phyloP scores from a whole-genome alignment of 345 rosid species.

The Hypericum androsaemum region DNA sequence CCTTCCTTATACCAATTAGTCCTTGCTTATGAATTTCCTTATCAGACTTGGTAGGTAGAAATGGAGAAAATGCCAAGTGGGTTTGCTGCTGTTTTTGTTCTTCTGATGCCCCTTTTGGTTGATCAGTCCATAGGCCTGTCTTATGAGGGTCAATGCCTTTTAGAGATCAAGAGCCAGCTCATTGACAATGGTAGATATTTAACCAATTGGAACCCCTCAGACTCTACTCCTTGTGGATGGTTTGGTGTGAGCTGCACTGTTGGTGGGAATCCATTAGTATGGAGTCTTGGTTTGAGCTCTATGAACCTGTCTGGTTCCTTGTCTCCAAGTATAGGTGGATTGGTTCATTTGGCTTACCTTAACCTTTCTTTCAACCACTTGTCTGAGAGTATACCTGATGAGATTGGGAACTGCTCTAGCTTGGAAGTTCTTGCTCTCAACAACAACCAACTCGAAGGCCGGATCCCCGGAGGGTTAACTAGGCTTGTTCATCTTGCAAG shows the following conservation, averaged over 20 bases:
- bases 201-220: conserved; percentile 51
- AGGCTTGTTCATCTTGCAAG: conserved; percentile 34
- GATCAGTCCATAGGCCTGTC: conserved; percentile 41
- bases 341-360: conserved; percentile 48
- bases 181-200: conserved; percentile 36
- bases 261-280: conserved; percentile 35
- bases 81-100: not conserved
- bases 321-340: conserved; percentile 64
- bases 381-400: conserved; percentile 47
- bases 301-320: conserved; percentile 60
- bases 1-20: too few relatives aligned
- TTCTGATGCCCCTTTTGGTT: conserved; percentile 27
- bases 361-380: conserved; percentile 53
- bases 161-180: conserved; percentile 46
- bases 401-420: conserved; percentile 50
- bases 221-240: conserved; percentile 79
- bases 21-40: too few relatives aligned
- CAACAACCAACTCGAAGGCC: conserved; percentile 52
- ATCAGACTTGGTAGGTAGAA: too few relatives aligned
- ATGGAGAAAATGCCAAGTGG: too few relatives aligned
- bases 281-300: conserved; percentile 39
- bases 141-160: conserved; percentile 57
- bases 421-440: conserved; percentile 46
- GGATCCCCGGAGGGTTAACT: conserved; percentile 46
- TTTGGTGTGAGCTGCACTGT: conserved; percentile 53